Evolutionary conservation across 164 flowering plant species (phyloP).

Genomic region (Aristolochia fimbriata): DNA sequence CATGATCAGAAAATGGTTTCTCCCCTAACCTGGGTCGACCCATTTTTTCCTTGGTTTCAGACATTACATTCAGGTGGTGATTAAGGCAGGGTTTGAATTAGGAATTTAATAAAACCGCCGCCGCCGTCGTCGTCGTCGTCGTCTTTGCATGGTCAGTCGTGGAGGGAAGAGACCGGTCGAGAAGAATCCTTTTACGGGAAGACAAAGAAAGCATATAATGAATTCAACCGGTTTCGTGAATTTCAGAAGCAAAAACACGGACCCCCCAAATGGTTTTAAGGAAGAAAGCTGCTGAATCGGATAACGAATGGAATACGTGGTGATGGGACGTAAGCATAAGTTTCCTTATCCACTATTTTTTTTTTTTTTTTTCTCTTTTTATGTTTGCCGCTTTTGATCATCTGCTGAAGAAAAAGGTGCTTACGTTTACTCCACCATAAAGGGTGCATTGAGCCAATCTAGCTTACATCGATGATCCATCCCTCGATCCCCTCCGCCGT

Average conservation of each 20-base stretch:
- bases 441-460: background rate
- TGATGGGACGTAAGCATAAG: slow-evolving; percentile 4
- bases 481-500: no score
- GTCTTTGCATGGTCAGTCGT: no score
- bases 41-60: background rate
- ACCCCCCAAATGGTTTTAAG: background rate
- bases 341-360: slow-evolving; percentile 1
- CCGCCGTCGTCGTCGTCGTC: no score
- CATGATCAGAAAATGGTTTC: slow-evolving; percentile 1
- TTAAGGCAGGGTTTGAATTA: background rate
- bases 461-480: background rate
- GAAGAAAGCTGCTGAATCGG: background rate
- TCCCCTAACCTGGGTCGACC: background rate
- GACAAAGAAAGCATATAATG: no score
- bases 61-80: background rate
- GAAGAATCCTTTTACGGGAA: no score
- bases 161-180: no score
- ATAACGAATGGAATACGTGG: slow-evolving; percentile 9
- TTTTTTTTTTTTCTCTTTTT: background rate
- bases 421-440: background rate
- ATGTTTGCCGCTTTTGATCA: background rate
- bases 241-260: no score
- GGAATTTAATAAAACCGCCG: background rate
- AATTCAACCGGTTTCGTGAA: no score
- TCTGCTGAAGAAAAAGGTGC: background rate